These are phyloP conservation scores for Aspergillus sclerotioniger DNA, from an alignment of 495 filamentous ascomycete species.

Conservation along the genomic window DNA sequence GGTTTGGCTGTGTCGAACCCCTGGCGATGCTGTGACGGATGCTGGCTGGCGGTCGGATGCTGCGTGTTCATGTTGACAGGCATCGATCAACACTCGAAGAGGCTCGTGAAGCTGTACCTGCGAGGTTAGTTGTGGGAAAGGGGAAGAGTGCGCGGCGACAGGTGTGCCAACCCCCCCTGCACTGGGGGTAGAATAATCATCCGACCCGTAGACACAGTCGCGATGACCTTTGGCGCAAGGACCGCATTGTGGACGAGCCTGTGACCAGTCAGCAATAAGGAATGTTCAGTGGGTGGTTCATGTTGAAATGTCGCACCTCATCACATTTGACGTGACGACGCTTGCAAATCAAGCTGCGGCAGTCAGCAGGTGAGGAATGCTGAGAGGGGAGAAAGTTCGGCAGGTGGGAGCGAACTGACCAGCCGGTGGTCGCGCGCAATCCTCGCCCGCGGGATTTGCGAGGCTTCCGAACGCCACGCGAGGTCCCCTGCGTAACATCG, in stretches of 20 bases:
- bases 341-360: slow-evolving; percentile 28
- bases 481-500: slow-evolving; percentile 9
- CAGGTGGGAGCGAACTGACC: slow-evolving; percentile 21
- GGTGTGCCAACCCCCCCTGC: neutral
- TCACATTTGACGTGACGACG: slow-evolving; percentile 36
- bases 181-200: neutral
- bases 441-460: slow-evolving; percentile 35
- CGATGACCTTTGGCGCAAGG: slow-evolving; percentile 33
- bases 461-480: slow-evolving; percentile 24
- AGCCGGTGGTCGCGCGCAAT: slow-evolving; percentile 31
- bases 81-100: slow-evolving; percentile 25
- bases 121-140: neutral
- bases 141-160: neutral
- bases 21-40: neutral
- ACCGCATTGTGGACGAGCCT: slow-evolving; percentile 31
- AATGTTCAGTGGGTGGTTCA: too few relatives aligned
- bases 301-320: slow-evolving; percentile 27
- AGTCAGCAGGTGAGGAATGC: slow-evolving; percentile 4
- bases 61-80: slow-evolving; percentile 25
- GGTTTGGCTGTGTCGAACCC: neutral
- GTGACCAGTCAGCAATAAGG: neutral
- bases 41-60: neutral
- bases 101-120: slow-evolving; percentile 16
- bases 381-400: neutral
- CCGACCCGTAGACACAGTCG: slow-evolving; percentile 23